Evolutionary conservation across 305 asterid species (phyloP).

Genomic region (Rubia occidens): DNA sequence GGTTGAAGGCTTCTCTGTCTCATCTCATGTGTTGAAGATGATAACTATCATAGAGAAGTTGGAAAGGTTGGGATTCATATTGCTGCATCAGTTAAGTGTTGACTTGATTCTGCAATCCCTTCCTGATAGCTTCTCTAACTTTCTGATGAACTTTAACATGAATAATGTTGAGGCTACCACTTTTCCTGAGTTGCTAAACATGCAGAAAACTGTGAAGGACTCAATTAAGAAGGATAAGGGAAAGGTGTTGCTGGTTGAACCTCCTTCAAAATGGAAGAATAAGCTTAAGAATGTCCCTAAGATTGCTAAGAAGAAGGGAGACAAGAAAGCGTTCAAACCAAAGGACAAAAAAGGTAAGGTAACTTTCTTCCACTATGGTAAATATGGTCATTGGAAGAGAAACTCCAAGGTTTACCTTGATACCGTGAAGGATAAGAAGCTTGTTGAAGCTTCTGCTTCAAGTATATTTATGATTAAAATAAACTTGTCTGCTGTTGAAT

Average conservation of each 20-base stretch:
- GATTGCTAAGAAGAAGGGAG: background rate
- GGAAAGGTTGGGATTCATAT: background rate
- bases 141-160: slow-evolving; percentile 9
- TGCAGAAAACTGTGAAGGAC: background rate
- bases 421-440: background rate
- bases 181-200: background rate
- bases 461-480: background rate
- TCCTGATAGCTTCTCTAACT: background rate
- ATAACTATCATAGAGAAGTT: background rate
- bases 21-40: background rate
- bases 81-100: background rate
- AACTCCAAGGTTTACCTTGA: background rate
- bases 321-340: background rate
- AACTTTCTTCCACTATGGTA: background rate
- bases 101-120: slow-evolving; percentile 6
- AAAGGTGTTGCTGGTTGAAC: background rate
- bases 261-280: background rate
- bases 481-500: background rate
- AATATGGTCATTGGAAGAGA: background rate
- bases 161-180: background rate
- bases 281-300: background rate
- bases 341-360: background rate
- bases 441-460: background rate
- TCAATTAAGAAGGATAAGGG: background rate
- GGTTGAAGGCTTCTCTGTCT: background rate